Percentiles rank a stretch among this genome's conserved stretches.
Conservation (phyloP, 495 filamentous ascomycete genomes). For the Jackrogersella minutella region DNA sequence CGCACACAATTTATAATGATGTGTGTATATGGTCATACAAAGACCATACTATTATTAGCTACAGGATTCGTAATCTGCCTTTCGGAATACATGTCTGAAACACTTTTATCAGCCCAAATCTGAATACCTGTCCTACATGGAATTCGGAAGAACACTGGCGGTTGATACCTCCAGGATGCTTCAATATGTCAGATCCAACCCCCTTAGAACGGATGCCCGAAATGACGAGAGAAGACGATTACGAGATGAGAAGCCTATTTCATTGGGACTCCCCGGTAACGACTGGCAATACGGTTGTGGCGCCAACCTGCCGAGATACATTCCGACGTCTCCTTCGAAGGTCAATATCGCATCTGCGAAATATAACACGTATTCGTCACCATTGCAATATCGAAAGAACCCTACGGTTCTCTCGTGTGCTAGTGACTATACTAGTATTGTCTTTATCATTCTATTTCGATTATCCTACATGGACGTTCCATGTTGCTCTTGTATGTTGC, state of each 20-base stretch:
- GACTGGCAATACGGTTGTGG: neutral
- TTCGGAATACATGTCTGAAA: too few species aligned
- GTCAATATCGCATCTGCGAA: neutral
- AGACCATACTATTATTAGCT: too few species aligned
- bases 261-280: neutral
- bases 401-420: neutral
- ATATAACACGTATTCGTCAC: neutral
- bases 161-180: too few species aligned
- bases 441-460: neutral
- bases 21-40: too few species aligned
- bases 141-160: too few species aligned
- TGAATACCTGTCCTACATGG: neutral
- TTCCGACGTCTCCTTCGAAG: neutral
- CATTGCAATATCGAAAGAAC: neutral
- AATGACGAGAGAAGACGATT: neutral
- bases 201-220: neutral
- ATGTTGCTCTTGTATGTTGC: neutral
- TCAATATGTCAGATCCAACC: neutral
- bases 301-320: neutral
- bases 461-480: neutral
- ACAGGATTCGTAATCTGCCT: too few species aligned
- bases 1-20: too few species aligned
- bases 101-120: too few species aligned
- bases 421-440: neutral
- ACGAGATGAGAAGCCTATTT: neutral